Conservation (phyloP, 306 rosid genomes). For the Vigna reflexopilosa region DNA sequence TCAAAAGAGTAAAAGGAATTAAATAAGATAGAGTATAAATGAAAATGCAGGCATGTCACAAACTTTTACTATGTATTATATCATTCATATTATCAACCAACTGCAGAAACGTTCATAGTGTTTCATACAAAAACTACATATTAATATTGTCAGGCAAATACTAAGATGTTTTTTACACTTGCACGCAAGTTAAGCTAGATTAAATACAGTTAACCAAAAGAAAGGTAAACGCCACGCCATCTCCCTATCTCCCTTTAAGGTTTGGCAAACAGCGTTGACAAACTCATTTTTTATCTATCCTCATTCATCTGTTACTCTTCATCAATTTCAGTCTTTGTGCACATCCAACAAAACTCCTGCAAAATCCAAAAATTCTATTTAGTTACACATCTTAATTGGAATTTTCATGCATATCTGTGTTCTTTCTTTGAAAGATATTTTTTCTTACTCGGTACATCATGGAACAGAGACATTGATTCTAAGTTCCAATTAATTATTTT, state of each 20-base stretch:
- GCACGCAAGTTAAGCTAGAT: conserved; percentile 5
- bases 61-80: no score
- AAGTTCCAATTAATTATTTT: not conserved
- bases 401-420: no score
- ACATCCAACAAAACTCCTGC: conserved; percentile 63
- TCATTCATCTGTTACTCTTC: conserved; percentile 35
- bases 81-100: not conserved
- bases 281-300: not conserved
- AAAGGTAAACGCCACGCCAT: not conserved
- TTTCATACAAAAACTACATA: not conserved
- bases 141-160: not conserved
- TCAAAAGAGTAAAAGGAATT: no score
- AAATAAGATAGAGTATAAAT: not conserved
- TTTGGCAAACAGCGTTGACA: conserved; percentile 10
- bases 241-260: not conserved
- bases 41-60: not conserved
- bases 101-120: not conserved
- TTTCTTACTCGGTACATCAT: not conserved
- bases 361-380: not conserved
- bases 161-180: not conserved
- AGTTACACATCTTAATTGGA: not conserved
- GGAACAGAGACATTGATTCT: not conserved
- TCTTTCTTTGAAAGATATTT: no score
- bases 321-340: conserved; percentile 71
- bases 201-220: conserved; percentile 30